Percentiles rank a stretch among this genome's conserved stretches.
Conservation (phyloP, 495 filamentous ascomycete genomes). For the Hyaloscypha variabilis region DNA sequence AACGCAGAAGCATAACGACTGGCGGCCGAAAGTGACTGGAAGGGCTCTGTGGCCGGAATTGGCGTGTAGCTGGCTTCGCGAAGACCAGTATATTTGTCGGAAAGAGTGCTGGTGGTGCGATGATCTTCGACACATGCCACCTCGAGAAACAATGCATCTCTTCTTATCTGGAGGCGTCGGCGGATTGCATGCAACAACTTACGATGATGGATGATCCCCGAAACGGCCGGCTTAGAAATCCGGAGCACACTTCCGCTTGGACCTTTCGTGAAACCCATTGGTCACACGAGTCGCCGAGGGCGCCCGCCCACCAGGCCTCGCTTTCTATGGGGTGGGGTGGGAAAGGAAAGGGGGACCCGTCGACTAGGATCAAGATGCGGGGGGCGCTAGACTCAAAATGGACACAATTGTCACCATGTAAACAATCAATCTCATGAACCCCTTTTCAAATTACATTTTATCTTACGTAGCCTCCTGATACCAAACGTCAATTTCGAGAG, state of each 20-base stretch:
- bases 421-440: not conserved
- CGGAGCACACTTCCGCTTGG: not conserved
- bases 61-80: not conserved
- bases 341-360: not conserved
- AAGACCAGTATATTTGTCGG: not conserved
- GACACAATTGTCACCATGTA: not conserved
- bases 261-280: not conserved
- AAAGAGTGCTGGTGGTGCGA: not conserved
- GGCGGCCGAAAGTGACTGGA: not conserved
- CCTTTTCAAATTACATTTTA: not conserved
- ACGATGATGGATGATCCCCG: not conserved
- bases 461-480: not conserved
- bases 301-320: too few relatives aligned
- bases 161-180: not conserved
- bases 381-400: not conserved
- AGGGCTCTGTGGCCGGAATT: not conserved
- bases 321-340: too few relatives aligned
- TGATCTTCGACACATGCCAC: not conserved
- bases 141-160: not conserved
- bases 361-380: not conserved
- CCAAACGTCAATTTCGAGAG: not conserved
- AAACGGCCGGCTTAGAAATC: not conserved
- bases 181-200: not conserved
- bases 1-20: not conserved
- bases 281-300: not conserved